A percentile compares a stretch with the other conserved stretches of the same genome.
These are phyloP conservation scores for Taphrina confusa DNA, from an alignment of 1,139 yeast genomes.

Conservation along the genomic window DNA sequence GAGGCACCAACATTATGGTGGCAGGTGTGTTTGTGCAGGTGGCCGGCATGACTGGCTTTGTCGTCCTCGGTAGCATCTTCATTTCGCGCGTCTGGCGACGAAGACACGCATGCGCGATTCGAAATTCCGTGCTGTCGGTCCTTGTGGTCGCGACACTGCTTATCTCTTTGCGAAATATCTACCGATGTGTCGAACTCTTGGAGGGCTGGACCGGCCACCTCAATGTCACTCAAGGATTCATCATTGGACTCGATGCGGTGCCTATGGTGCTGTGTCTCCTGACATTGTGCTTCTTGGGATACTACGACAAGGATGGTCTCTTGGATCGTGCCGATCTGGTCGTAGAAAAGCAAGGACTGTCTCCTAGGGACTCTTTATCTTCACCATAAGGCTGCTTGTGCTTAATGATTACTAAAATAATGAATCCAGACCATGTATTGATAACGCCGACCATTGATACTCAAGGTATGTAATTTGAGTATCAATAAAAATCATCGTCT, in stretches of 20 bases:
- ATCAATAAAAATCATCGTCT: too few relatives aligned
- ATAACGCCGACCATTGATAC: too few relatives aligned
- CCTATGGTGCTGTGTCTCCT: slow-evolving; percentile 52
- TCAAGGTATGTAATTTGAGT: too few relatives aligned
- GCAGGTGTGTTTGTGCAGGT: slow-evolving; percentile 84
- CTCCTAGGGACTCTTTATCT: not conserved
- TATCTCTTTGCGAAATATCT: slow-evolving; percentile 71
- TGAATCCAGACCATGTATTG: too few relatives aligned
- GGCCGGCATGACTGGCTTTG: slow-evolving; percentile 65
- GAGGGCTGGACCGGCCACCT: slow-evolving; percentile 79
- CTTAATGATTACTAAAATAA: too few relatives aligned
- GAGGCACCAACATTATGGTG: slow-evolving; percentile 77
- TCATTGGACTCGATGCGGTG: slow-evolving; percentile 74
- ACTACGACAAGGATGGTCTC: slow-evolving; percentile 3
- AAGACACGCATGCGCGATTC: slow-evolving; percentile 46
- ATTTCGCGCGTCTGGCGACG: slow-evolving; percentile 45
- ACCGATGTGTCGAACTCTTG: slow-evolving; percentile 75
- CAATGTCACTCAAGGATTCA: slow-evolving; percentile 67
- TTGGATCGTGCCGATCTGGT: not conserved
- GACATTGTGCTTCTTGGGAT: slow-evolving; percentile 12
- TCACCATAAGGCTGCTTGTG: too few relatives aligned
- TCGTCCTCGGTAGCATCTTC: slow-evolving; percentile 59
- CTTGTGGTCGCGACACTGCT: slow-evolving; percentile 53
- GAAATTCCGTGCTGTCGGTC: slow-evolving; percentile 41
- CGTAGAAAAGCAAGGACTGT: not conserved